Percentiles rank a stretch among this genome's conserved stretches.
Conservation (phyloP, 306 rosid species). For the Rubus idaeus region DNA sequence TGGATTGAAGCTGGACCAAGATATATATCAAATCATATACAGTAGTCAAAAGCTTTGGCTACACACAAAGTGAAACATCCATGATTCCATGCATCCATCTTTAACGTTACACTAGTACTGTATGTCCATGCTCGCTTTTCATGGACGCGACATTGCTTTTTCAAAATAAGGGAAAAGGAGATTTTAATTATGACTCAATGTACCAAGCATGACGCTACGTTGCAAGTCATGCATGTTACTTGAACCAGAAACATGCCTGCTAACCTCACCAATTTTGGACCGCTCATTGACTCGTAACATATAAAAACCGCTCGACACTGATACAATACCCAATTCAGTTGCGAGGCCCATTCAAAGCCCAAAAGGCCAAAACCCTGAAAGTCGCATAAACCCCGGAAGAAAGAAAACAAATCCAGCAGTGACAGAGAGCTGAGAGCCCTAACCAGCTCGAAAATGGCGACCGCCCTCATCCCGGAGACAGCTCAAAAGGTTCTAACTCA, state of each 20-base stretch:
- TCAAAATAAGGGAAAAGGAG: neutral
- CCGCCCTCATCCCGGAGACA: slow-evolving; percentile 52
- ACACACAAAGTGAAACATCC: slow-evolving; percentile 6
- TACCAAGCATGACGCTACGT: neutral
- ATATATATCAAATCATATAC: neutral
- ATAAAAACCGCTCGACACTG: neutral
- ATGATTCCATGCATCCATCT: too few relatives aligned
- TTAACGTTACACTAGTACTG: neutral
- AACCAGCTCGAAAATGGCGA: slow-evolving; percentile 50
- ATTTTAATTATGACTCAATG: neutral
- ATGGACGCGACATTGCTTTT: neutral
- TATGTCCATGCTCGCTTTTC: neutral
- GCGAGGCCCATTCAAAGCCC: neutral
- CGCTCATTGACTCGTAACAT: too few relatives aligned
- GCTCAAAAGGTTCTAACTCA: slow-evolving; percentile 66
- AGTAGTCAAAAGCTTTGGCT: slow-evolving; percentile 5
- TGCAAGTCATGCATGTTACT: neutral
- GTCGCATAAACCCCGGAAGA: slow-evolving; percentile 13
- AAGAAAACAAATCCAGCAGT: neutral
- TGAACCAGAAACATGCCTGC: neutral
- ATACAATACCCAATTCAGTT: neutral
- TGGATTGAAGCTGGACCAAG: neutral
- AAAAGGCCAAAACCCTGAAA: slow-evolving; percentile 12
- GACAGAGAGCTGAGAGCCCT: neutral
- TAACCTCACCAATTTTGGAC: neutral